phyloP scores from a whole-genome alignment of 2,329 filamentous ascomycete genomes.

The Achaetomium macrosporum region DNA sequence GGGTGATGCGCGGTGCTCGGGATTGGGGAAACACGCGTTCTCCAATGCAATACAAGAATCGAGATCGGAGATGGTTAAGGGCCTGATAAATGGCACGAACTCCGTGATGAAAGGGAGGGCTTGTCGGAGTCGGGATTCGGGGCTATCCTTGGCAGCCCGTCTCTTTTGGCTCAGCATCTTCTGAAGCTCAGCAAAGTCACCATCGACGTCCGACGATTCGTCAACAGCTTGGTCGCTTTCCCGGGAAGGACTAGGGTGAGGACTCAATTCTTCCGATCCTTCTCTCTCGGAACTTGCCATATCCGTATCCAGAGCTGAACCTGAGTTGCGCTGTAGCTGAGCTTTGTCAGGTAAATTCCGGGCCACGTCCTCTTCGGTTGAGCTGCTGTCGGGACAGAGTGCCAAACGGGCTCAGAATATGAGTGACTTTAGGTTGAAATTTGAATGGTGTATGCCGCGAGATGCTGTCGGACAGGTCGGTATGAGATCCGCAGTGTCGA shows the following conservation, averaged over 20 bases:
- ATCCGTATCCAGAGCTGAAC: not conserved
- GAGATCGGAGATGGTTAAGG: conserved; percentile 61
- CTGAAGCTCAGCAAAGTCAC: conserved; percentile 31
- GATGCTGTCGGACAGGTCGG: too few species aligned
- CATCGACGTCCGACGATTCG: conserved; percentile 29
- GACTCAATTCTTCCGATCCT: not conserved
- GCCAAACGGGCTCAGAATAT: too few species aligned
- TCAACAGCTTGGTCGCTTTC: conserved; percentile 24
- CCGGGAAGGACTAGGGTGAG: not conserved
- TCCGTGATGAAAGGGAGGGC: conserved; percentile 44
- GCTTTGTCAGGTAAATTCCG: not conserved
- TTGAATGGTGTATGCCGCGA: too few species aligned
- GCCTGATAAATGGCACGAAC: conserved; percentile 67
- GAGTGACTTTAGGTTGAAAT: too few species aligned
- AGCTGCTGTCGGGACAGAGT: too few species aligned
- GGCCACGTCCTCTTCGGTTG: too few species aligned
- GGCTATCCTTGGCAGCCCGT: conserved; percentile 31
- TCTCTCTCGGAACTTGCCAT: conserved; percentile 9
- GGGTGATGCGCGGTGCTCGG: conserved; percentile 43
- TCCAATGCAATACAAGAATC: conserved; percentile 54
- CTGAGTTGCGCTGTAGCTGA: not conserved
- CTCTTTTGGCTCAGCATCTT: conserved; percentile 37
- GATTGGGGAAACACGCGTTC: conserved; percentile 47
- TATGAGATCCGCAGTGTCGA: too few species aligned
- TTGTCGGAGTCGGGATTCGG: conserved; percentile 35